Evolutionary conservation across 768 basidiomycete genomes (phyloP), one percentile per base, ranked within the genome.

Genomic region (Lentinula sp.): DNA sequence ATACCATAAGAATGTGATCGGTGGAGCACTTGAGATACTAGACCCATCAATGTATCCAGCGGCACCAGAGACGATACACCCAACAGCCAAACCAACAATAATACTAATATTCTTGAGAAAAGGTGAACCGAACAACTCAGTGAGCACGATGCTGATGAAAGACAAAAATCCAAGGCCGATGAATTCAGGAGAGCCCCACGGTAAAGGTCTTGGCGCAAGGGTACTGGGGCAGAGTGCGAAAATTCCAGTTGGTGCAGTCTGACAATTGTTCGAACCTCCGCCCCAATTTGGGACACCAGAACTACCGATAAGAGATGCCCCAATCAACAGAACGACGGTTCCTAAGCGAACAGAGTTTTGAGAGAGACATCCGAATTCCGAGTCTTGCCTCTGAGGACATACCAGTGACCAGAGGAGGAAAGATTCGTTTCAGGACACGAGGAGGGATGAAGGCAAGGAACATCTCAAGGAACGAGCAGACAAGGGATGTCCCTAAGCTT

Each of bases 121-220:
- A 0, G 91, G 93, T 3, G 86, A 87, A 6, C 92, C 93, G 64
- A 93, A 91, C 18, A 93, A 72, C 69, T 95, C 91, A 57, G 28
- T 57, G 9, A 58, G 21, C 50, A 56, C 54, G 16, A 59, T 23
- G 21, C 23, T 50, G 31, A 53, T n/a, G 15, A 37, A 40, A 0
- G 87, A 87, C 32, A 94, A 77, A 79, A 95, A 94, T 0, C 93
- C 93, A 28, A 95, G 82, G 3, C 93, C 92, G 51, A 93, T 88
- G 74, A 91, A 91, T 68, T 92, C 81, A 0, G 92, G 86, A 0
- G 87, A 87, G 8, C 89, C 92, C 89, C 89, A 94, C 73, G 79
- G 86, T 31, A 89, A 80, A 0, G 92, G 84, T 1, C 84, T 75
- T 3, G 89, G 89, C 7, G 90, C 89, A 34, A 74, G 71, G 51